Percentiles rank a stretch among this genome's conserved stretches.
Evolutionary conservation across 805 yeast species (phyloP).

Genomic region (Lipomyces sp.): DNA sequence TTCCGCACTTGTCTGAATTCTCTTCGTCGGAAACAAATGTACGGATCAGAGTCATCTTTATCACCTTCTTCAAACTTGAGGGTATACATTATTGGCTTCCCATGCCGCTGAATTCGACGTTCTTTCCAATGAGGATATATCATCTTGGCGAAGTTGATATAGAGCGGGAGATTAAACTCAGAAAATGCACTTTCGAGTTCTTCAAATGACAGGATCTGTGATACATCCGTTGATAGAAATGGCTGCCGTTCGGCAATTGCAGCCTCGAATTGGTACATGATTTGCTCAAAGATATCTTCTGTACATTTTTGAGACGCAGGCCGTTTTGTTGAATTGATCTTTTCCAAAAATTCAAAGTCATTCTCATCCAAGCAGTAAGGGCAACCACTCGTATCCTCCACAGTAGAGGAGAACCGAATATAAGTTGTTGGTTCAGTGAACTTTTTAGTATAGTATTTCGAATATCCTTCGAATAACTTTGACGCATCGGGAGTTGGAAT

Average conservation of each 20-base stretch:
- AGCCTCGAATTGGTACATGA: conserved; percentile 74
- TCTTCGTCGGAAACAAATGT: conserved; percentile 92
- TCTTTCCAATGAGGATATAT: conserved; percentile 82
- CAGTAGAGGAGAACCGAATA: conserved; percentile 88
- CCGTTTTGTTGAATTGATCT: conserved; percentile 48
- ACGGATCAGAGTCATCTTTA: conserved; percentile 92
- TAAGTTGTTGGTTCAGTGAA: conserved; percentile 78
- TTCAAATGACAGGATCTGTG: conserved; percentile 68
- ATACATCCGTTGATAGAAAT: conserved; percentile 81
- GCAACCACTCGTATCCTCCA: conserved; percentile 90
- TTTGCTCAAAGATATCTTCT: conserved; percentile 84
- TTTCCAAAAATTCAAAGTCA: conserved; percentile 70
- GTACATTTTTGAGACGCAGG: conserved; percentile 51
- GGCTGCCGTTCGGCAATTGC: conserved; percentile 84
- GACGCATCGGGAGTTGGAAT: conserved; percentile 96
- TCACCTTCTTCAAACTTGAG: conserved; percentile 87
- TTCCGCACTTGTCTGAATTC: conserved; percentile 95
- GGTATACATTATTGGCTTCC: conserved; percentile 72
- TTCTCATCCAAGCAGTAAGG: conserved; percentile 88
- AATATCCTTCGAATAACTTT: conserved; percentile 56
- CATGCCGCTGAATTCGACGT: conserved; percentile 71
- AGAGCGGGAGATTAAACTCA: conserved; percentile 21
- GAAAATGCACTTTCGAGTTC: conserved; percentile 56
- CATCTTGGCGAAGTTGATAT: conserved; percentile 58
- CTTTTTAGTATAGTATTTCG: conserved; percentile 67